Conservation (phyloP, 768 basidiomycete genomes). For the Tylopilus felleus region DNA sequence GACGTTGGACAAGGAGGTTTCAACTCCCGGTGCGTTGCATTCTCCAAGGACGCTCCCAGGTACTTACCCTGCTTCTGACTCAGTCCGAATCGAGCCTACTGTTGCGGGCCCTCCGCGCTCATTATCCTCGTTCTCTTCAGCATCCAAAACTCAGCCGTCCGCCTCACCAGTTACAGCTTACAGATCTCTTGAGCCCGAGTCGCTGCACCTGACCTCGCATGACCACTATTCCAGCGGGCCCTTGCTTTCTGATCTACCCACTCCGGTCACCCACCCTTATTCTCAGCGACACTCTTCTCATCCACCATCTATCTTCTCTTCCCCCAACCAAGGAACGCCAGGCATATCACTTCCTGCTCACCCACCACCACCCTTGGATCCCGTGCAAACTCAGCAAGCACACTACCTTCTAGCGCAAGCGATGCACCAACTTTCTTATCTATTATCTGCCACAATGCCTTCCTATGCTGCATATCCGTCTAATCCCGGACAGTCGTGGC, state of each 20-base stretch:
- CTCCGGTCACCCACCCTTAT: constrained; percentile 22
- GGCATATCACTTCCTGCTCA: constrained; percentile 27
- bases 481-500: constrained; percentile 25
- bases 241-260: constrained; percentile 13
- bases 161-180: constrained; percentile 1
- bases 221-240: neutral
- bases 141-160: constrained; percentile 10
- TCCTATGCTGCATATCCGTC: constrained; percentile 18
- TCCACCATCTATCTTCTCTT: constrained; percentile 14
- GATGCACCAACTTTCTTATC: constrained; percentile 39
- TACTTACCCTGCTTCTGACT: constrained; percentile 4
- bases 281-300: constrained; percentile 19
- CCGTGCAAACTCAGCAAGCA: constrained; percentile 33
- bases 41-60: neutral
- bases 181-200: constrained; percentile 9
- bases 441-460: constrained; percentile 33
- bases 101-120: constrained; percentile 10
- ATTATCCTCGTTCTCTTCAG: constrained; percentile 3
- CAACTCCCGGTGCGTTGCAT: constrained; percentile 13
- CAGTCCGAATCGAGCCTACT: constrained; percentile 9
- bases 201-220: neutral
- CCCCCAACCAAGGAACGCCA: constrained; percentile 12
- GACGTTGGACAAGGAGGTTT: neutral
- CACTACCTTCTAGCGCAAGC: constrained; percentile 39
- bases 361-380: constrained; percentile 27